Evolutionary conservation across 164 flowering plant genomes (phyloP).

Genomic region (Dillenia suffruticosa): DNA sequence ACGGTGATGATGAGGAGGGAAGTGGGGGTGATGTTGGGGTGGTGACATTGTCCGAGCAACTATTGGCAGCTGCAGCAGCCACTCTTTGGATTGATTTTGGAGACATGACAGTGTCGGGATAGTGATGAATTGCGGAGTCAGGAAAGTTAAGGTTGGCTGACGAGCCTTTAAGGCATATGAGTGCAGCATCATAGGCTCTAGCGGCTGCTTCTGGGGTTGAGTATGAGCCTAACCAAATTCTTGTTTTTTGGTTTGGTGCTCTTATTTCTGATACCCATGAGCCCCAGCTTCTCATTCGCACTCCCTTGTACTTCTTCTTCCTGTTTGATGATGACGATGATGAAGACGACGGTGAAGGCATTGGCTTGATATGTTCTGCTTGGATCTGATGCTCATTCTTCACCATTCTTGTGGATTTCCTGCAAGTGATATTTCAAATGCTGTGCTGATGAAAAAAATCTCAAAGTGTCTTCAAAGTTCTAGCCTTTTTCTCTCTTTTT

Average conservation of each 20-base stretch:
- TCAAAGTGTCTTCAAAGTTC: not conserved
- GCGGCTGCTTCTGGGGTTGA: constrained; percentile 95
- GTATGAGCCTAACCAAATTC: constrained; percentile 95
- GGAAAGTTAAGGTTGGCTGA: constrained; percentile 89
- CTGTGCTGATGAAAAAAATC: not conserved
- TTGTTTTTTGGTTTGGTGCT: constrained; percentile 85
- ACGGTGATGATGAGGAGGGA: not conserved
- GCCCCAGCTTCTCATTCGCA: constrained; percentile 98
- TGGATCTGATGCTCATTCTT: constrained; percentile 38
- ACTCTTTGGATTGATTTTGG: constrained; percentile 82
- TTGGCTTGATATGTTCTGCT: constrained; percentile 19
- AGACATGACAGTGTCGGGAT: constrained; percentile 42
- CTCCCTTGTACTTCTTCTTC: constrained; percentile 84
- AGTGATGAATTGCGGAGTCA: constrained; percentile 13
- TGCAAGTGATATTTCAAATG: not conserved
- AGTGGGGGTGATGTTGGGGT: constrained; percentile 8
- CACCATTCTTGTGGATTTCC: constrained; percentile 27
- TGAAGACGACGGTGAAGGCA: constrained; percentile 10
- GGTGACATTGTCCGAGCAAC: constrained; percentile 3
- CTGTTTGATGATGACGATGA: constrained; percentile 12
- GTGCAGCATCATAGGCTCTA: constrained; percentile 96
- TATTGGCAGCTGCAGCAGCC: constrained; percentile 77
- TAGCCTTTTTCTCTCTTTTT: not conserved
- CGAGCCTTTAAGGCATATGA: constrained; percentile 80
- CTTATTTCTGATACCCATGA: constrained; percentile 95